phyloP scores from a whole-genome alignment of 306 rosid genomes.

The Pterocarpus macrocarpus region DNA sequence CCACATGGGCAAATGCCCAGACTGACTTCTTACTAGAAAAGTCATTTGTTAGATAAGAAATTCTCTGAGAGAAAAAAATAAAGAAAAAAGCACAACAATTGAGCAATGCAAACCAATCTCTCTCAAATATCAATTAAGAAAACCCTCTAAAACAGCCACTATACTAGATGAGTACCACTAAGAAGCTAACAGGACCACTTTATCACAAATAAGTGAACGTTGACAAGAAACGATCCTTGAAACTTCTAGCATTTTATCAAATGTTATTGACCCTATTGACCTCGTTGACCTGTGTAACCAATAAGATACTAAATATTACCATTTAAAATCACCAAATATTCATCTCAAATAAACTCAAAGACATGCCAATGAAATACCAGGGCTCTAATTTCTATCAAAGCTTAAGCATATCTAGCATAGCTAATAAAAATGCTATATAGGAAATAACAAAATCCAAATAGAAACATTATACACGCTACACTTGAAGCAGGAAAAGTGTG shows the following conservation, averaged over 20 bases:
- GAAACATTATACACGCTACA: conserved; percentile 22
- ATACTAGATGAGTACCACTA: not conserved
- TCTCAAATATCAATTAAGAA: not conserved
- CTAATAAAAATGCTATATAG: not conserved
- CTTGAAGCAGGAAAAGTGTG: conserved; percentile 14
- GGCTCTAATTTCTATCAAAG: conserved; percentile 5
- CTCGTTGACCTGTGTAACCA: no score
- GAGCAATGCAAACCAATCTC: not conserved
- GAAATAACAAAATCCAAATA: conserved; percentile 4
- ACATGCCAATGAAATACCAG: not conserved
- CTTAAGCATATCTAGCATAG: not conserved
- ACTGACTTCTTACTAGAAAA: not conserved
- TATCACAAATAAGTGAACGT: not conserved
- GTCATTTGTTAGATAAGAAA: no score
- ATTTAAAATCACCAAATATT: not conserved
- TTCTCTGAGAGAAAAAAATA: no score
- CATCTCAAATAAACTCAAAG: not conserved
- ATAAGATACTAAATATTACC: not conserved
- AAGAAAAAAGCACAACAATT: not conserved
- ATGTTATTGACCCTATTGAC: not conserved
- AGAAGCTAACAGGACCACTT: not conserved
- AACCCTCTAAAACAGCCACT: not conserved
- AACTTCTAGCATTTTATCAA: not conserved
- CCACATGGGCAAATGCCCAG: conserved; percentile 4
- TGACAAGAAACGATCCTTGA: not conserved